Evolutionary conservation across 306 rosid species (phyloP).

Genomic region (Malus sieversii): DNA sequence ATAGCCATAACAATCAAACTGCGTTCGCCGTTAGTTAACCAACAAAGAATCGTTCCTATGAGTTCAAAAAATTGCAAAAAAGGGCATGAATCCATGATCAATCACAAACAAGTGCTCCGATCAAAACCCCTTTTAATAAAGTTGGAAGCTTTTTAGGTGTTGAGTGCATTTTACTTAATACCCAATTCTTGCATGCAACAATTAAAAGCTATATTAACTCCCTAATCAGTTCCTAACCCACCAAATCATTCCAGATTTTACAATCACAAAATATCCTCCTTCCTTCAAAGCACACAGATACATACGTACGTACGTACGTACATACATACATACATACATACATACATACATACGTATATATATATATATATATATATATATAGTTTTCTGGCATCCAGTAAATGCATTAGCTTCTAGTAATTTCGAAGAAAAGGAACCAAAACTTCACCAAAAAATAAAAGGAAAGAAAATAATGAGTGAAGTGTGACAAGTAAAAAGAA

Average conservation of each 20-base stretch:
- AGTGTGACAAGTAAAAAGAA: background rate
- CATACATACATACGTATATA: too few relatives aligned
- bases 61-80: too few relatives aligned
- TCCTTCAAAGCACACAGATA: too few relatives aligned
- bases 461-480: background rate
- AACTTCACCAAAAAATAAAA: background rate
- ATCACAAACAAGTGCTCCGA: too few relatives aligned
- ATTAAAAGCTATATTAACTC: background rate
- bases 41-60: too few relatives aligned
- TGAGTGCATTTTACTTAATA: background rate
- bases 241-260: background rate
- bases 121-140: too few relatives aligned
- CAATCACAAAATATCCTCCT: too few relatives aligned
- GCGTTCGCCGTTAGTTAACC: background rate
- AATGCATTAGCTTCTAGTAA: background rate
- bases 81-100: too few relatives aligned
- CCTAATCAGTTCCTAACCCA: background rate
- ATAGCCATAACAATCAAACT: background rate
- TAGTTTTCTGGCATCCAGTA: too few relatives aligned
- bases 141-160: background rate
- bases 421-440: background rate
- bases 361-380: too few relatives aligned
- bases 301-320: too few relatives aligned
- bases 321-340: too few relatives aligned
- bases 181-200: background rate